phyloP scores from a whole-genome alignment of 495 filamentous ascomycete species.

The Stereocaulon alpinum region DNA sequence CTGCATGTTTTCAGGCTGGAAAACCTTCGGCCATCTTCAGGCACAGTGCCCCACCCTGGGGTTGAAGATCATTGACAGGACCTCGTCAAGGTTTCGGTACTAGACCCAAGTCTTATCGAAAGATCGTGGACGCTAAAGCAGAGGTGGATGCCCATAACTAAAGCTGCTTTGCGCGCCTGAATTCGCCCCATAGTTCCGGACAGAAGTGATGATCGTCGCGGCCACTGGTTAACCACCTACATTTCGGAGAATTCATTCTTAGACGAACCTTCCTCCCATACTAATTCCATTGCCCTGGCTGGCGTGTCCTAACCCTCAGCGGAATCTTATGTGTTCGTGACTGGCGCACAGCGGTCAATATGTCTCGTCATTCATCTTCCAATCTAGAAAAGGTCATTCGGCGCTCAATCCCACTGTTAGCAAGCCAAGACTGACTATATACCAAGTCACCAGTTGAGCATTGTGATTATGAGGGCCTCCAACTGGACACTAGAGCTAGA shows the following conservation, averaged over 20 bases:
- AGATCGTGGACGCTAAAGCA: background rate
- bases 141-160: background rate
- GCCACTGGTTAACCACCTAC: background rate
- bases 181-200: background rate
- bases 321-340: background rate
- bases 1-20: background rate
- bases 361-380: conserved; percentile 9
- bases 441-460: conserved; percentile 13
- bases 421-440: background rate
- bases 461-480: conserved; percentile 20
- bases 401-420: background rate
- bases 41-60: background rate
- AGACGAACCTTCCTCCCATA: background rate
- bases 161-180: conserved; percentile 15
- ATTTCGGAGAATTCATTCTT: conserved; percentile 16
- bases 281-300: conserved; percentile 1
- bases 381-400: background rate
- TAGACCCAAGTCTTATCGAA: background rate
- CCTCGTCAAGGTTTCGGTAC: background rate
- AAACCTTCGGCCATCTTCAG: background rate
- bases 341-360: conserved; percentile 2
- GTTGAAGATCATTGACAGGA: background rate
- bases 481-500: conserved; percentile 21
- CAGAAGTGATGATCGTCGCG: background rate
- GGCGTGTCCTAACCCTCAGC: background rate